Percentiles rank a stretch among this genome's conserved stretches.
Evolutionary conservation across 768 basidiomycete genomes (phyloP).

Genomic region (Auricularia auricula-judae): DNA sequence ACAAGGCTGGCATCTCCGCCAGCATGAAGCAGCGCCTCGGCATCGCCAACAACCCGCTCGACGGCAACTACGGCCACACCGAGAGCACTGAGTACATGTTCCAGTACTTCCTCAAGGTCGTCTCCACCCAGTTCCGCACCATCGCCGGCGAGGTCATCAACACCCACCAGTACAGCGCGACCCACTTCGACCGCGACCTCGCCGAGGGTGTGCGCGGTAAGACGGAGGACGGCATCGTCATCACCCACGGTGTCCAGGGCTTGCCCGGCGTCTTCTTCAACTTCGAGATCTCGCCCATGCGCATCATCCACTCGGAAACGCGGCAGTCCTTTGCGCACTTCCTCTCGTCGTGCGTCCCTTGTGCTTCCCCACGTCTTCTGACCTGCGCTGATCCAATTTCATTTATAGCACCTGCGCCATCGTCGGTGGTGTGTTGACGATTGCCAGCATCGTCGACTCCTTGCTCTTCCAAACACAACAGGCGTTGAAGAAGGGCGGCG

Average conservation of each 20-base stretch:
- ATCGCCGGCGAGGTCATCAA: constrained; percentile 71
- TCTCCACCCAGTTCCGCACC: constrained; percentile 88
- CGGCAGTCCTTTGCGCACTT: constrained; percentile 97
- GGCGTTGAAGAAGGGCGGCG: constrained; percentile 42
- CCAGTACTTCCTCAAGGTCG: constrained; percentile 98
- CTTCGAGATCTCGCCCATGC: constrained; percentile 95
- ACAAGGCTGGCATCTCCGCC: constrained; percentile 48
- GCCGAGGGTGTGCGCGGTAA: constrained; percentile 46
- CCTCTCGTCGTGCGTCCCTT: constrained; percentile 73
- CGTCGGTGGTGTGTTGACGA: constrained; percentile 92
- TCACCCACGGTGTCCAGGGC: constrained; percentile 66
- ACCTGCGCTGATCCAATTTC: neutral
- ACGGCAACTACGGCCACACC: constrained; percentile 58
- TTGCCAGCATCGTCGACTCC: constrained; percentile 82
- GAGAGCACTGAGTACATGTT: constrained; percentile 83
- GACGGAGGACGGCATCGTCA: constrained; percentile 50
- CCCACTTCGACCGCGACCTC: constrained; percentile 92
- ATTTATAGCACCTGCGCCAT: constrained; percentile 81
- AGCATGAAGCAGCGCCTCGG: constrained; percentile 65
- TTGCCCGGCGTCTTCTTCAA: constrained; percentile 68
- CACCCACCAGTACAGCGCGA: constrained; percentile 91
- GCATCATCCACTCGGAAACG: constrained; percentile 82
- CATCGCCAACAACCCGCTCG: constrained; percentile 66
- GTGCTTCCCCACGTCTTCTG: neutral
- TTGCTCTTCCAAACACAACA: constrained; percentile 75